A percentile compares a stretch with the other conserved stretches of the same genome.
These are phyloP conservation scores for Acidiella bohemica DNA, from an alignment of 495 filamentous ascomycete genomes.

Conservation along the genomic window DNA sequence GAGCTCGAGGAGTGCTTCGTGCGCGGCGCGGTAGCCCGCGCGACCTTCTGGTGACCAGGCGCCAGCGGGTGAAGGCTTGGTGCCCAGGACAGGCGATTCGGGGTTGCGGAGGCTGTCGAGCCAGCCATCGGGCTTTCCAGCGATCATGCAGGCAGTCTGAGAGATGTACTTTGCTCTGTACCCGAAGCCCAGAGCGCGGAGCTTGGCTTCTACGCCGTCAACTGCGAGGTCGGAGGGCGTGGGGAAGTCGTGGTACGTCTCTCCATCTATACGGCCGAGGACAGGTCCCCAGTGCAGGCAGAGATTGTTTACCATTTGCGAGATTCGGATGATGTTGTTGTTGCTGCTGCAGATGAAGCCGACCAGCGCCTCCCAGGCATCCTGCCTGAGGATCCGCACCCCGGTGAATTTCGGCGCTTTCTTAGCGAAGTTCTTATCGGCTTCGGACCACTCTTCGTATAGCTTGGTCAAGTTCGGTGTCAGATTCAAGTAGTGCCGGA, in stretches of 20 bases:
- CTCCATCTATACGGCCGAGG: constrained; percentile 49
- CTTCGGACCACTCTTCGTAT: constrained; percentile 75
- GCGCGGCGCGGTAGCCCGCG: constrained; percentile 64
- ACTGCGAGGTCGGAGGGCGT: constrained; percentile 53
- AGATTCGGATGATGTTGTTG: constrained; percentile 92
- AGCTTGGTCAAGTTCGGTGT: constrained; percentile 54
- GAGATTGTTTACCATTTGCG: constrained; percentile 89
- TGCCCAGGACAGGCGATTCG: constrained; percentile 48
- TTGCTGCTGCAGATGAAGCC: constrained; percentile 98
- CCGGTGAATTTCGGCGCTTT: constrained; percentile 80
- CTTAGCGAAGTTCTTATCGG: constrained; percentile 79
- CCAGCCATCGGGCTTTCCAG: constrained; percentile 58
- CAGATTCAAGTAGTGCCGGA: constrained; percentile 34
- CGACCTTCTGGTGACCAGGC: constrained; percentile 46
- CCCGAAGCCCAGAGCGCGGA: constrained; percentile 79
- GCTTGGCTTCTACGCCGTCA: constrained; percentile 55
- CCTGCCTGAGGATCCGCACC: constrained; percentile 87
- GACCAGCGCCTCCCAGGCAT: constrained; percentile 89
- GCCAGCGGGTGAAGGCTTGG: constrained; percentile 30
- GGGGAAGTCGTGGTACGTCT: constrained; percentile 77
- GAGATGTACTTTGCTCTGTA: constrained; percentile 88
- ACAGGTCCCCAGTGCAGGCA: constrained; percentile 72
- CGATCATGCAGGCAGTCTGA: constrained; percentile 65
- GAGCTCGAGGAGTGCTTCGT: constrained; percentile 62
- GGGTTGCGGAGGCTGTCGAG: constrained; percentile 62